These are phyloP conservation scores for Colletotrichum melonis DNA, from an alignment of 2,329 filamentous ascomycete species.

Conservation along the genomic window DNA sequence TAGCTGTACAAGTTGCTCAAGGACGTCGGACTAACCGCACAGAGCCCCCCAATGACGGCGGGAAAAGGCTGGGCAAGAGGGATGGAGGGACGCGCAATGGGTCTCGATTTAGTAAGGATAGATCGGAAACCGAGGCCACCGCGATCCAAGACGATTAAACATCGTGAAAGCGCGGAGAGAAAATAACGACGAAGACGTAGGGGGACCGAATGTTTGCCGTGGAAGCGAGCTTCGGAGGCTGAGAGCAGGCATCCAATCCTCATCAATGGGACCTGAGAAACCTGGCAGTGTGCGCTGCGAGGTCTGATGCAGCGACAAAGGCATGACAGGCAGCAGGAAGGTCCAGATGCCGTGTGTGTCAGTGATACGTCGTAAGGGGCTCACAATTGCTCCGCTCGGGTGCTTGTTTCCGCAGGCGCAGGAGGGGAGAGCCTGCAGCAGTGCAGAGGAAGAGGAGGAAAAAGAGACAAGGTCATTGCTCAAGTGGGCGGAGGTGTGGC, in stretches of 20 bases:
- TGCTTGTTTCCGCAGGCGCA: neutral
- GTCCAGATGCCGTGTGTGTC: neutral
- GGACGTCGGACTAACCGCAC: conserved; percentile 23
- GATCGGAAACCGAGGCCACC: conserved; percentile 21
- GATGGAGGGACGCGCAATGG: conserved; percentile 30
- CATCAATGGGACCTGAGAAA: conserved; percentile 18
- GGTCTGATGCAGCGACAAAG: neutral
- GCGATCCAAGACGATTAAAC: neutral
- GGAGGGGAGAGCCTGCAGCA: neutral
- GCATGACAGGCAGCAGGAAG: conserved; percentile 14
- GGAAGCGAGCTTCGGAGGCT: conserved; percentile 1
- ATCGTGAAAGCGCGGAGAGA: neutral
- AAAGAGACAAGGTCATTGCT: conserved; percentile 16
- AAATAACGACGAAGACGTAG: neutral
- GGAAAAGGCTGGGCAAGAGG: conserved; percentile 15
- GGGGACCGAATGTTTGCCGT: neutral
- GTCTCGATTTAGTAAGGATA: conserved; percentile 23
- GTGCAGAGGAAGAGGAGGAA: neutral
- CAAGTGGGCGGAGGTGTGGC: conserved; percentile 26
- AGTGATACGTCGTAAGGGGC: conserved; percentile 6
- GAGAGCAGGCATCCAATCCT: neutral
- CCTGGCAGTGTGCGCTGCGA: neutral
- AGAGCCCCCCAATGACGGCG: conserved; percentile 21
- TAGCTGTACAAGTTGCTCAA: neutral
- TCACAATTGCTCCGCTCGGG: conserved; percentile 4